phyloP scores from a whole-genome alignment of 257 asterid species.

The Nicotiana sylvestris region DNA sequence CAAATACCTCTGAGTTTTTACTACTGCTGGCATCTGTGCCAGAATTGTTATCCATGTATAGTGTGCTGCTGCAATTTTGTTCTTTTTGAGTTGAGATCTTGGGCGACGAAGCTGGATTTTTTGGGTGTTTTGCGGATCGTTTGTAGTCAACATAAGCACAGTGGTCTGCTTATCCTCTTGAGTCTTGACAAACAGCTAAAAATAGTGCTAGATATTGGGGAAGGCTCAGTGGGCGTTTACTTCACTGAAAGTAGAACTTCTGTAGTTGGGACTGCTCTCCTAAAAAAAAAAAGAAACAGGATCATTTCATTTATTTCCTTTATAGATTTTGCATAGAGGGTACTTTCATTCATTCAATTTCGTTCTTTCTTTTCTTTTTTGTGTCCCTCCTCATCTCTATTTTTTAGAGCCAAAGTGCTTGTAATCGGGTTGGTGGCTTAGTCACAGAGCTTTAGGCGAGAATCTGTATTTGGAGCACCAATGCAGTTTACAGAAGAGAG shows the following conservation, averaged over 20 bases:
- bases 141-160: background rate
- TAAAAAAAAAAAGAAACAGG: constrained; percentile 38
- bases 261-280: constrained; percentile 56
- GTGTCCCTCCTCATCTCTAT: background rate
- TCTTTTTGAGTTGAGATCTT: constrained; percentile 9
- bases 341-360: constrained; percentile 43
- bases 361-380: constrained; percentile 27
- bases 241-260: constrained; percentile 37
- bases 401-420: constrained; percentile 21
- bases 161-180: constrained; percentile 4
- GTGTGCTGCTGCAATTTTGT: constrained; percentile 10
- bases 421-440: constrained; percentile 28
- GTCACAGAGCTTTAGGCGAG: constrained; percentile 35
- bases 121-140: background rate
- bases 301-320: constrained; percentile 16
- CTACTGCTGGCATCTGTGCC: background rate
- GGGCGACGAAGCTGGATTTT: background rate
- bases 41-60: constrained; percentile 6
- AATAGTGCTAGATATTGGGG: constrained; percentile 14
- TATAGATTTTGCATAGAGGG: constrained; percentile 39
- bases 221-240: constrained; percentile 15
- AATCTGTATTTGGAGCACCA: constrained; percentile 51
- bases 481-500: constrained; percentile 24
- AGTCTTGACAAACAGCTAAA: constrained; percentile 3
- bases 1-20: constrained; percentile 54